phyloP scores from a whole-genome alignment of 2,329 filamentous ascomycete species.

The Colletotrichum incanum region DNA sequence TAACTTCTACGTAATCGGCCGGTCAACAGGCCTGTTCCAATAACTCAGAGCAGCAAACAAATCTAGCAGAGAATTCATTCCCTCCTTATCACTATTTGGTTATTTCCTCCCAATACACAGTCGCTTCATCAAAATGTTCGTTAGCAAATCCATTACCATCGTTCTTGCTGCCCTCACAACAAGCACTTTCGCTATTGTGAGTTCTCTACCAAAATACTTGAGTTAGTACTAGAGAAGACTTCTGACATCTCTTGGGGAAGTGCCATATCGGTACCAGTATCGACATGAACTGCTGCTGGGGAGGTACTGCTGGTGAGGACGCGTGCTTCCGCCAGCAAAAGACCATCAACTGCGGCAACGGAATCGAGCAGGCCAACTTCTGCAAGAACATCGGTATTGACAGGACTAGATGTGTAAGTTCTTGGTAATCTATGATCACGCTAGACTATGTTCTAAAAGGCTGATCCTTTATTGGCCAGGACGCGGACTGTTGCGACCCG shows the following conservation, averaged over 20 bases:
- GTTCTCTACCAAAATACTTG: neutral
- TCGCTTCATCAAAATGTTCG: conserved; percentile 2
- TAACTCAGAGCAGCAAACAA: neutral
- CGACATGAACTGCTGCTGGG: conserved; percentile 21
- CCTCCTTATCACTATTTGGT: neutral
- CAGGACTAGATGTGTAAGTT: conserved; percentile 3
- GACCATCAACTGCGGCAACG: conserved; percentile 14
- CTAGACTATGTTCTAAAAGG: neutral
- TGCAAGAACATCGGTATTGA: conserved; percentile 18
- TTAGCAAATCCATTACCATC: conserved; percentile 1
- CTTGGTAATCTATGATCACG: neutral
- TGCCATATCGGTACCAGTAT: conserved; percentile 9
- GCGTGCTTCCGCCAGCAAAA: conserved; percentile 11
- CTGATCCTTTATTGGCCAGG: neutral
- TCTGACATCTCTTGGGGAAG: neutral
- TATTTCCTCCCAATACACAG: neutral
- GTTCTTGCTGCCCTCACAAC: neutral
- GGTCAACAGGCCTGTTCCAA: neutral
- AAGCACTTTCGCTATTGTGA: conserved; percentile 7
- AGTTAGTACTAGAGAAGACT: too few relatives aligned
- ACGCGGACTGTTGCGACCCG: conserved; percentile 13
- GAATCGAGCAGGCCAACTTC: conserved; percentile 14
- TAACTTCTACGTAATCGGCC: neutral
- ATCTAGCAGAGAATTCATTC: too few relatives aligned
- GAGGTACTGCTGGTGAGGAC: conserved; percentile 5